Base-by-base conservation (phyloP, 116 monocot genomes). In the Cymodocea nodosa region DNA sequence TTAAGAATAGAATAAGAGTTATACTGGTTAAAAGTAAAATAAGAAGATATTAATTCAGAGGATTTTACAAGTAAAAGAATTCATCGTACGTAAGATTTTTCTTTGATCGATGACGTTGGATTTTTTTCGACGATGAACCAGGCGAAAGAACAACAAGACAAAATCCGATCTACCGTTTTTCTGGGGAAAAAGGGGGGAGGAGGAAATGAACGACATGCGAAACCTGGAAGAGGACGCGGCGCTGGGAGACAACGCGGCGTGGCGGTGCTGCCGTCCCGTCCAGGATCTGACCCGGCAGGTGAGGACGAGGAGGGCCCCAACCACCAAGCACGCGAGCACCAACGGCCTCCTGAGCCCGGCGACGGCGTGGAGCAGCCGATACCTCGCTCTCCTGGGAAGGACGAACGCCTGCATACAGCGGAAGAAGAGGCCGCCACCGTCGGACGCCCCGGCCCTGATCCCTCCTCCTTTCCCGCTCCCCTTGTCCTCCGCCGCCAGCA, bases 211-310 rank as follows among this genome's bases (percentile, higher is more conserved):
- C n/a, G n/a, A n/a, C n/a, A n/a, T n/a, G 24, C 5, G 23, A 19
- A 50, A 65, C 65, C 65, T 65, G 23, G 65, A 65, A 65, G 50
- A 22, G 22, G 64, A 3, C 20, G 64, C 4, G 0, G 11, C 63
- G 8, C n/a, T n/a, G n/a, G 20, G 22, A 3, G 49, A n/a, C n/a
- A n/a, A n/a, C n/a, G n/a, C 4, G 22, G 22, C 30, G 11, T 4
- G 35, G 36, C 34, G 50, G 50, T 23, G 16, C 35, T 1, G 15
- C 40, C 18, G 37, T 36, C 35, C 62, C 62, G 20, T 56, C 18
- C 4, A 23, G 9, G 23, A 22, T 4, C 56, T 8, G 37, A 62
- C 18, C 62, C 62, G 34, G 62, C 34, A 18, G n/a, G 62, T 15
- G 7, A 62, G 9, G 14, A 64, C 6, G 22, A 64, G 15, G 50